phyloP scores from a whole-genome alignment of 1,139 yeast genomes.

The Lodderomyces metapsilosis region DNA sequence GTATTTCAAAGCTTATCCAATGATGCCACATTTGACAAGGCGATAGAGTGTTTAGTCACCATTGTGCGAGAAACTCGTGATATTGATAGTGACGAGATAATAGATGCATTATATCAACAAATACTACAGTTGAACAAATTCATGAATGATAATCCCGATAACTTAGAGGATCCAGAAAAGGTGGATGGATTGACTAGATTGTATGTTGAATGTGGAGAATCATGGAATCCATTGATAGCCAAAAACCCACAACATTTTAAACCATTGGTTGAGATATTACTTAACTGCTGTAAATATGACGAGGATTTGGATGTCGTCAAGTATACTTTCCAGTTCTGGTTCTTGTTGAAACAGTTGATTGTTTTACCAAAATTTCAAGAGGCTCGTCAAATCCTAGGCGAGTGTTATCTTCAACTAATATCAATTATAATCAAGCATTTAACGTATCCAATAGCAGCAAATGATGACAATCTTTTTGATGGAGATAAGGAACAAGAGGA shows the following conservation, averaged over 20 bases:
- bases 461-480: slow-evolving; percentile 45
- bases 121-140: slow-evolving; percentile 59
- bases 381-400: slow-evolving; percentile 56
- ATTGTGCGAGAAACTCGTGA: slow-evolving; percentile 82
- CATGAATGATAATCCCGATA: slow-evolving; percentile 32
- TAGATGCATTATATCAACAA: slow-evolving; percentile 67
- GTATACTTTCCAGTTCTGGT: slow-evolving; percentile 94
- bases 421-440: slow-evolving; percentile 69
- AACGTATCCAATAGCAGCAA: slow-evolving; percentile 62
- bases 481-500: slow-evolving; percentile 84
- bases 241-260: slow-evolving; percentile 68
- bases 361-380: slow-evolving; percentile 60
- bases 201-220: slow-evolving; percentile 90
- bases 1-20: slow-evolving; percentile 66
- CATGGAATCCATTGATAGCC: slow-evolving; percentile 90
- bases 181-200: slow-evolving; percentile 73
- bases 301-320: slow-evolving; percentile 87
- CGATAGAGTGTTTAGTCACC: slow-evolving; percentile 80
- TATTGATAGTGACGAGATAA: slow-evolving; percentile 57
- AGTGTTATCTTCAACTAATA: slow-evolving; percentile 63
- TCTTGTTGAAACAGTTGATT: slow-evolving; percentile 70
- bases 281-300: slow-evolving; percentile 60
- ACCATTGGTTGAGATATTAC: slow-evolving; percentile 71
- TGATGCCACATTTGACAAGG: slow-evolving; percentile 77
- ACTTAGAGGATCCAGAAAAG: slow-evolving; percentile 63